These are phyloP conservation scores for Hibiscus tridactylites DNA, from an alignment of 345 rosid genomes.

Conservation along the genomic window DNA sequence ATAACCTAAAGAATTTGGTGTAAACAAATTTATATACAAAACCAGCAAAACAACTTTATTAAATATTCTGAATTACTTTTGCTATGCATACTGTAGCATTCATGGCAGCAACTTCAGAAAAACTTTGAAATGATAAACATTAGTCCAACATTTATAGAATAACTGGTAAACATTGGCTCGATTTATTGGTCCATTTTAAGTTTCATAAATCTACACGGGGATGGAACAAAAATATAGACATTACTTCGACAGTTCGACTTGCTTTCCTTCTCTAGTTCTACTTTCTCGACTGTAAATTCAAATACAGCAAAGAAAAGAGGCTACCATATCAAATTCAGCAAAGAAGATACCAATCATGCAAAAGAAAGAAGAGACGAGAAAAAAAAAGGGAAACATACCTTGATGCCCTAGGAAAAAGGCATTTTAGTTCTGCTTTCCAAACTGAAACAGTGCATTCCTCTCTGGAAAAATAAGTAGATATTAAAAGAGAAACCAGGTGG, in stretches of 20 bases:
- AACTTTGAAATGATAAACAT: not conserved
- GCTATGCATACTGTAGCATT: too few relatives aligned
- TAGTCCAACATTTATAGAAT: not conserved
- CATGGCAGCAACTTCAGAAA: too few relatives aligned
- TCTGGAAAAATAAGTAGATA: not conserved
- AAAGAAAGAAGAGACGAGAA: not conserved
- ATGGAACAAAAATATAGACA: not conserved
- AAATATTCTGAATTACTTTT: too few relatives aligned
- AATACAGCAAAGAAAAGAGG: not conserved
- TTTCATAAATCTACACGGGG: not conserved
- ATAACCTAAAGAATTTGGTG: not conserved
- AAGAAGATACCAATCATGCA: not conserved
- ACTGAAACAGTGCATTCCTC: not conserved
- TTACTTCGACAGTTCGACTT: not conserved
- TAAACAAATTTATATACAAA: not conserved
- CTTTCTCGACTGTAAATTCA: not conserved
- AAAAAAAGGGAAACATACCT: not conserved
- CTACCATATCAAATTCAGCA: too few relatives aligned
- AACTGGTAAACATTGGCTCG: not conserved
- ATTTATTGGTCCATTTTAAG: not conserved
- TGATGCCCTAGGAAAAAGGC: not conserved
- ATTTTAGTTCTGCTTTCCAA: not conserved
- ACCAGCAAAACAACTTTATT: too few relatives aligned
- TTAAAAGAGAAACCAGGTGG: not conserved
- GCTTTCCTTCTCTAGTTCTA: not conserved